Conservation (phyloP, 192 early-diverging fungal genomes). For the Phlyctochytrium arcticum region DNA sequence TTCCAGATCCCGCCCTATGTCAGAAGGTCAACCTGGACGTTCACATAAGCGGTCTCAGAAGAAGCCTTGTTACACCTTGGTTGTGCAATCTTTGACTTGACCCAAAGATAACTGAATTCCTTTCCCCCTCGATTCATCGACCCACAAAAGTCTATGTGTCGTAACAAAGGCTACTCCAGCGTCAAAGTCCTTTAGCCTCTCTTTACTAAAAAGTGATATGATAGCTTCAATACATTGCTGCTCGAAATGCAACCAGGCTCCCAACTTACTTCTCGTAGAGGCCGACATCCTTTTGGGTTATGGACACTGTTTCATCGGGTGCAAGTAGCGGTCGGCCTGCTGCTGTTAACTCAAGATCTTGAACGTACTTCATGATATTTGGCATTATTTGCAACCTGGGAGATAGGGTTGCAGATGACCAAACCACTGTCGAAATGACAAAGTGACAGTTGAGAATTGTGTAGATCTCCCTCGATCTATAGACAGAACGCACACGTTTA, state of each 20-base stretch:
- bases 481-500: no score
- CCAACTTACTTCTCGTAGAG: constrained; percentile 68
- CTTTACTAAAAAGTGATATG: constrained; percentile 38
- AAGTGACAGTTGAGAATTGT: no score
- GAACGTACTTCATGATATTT: constrained; percentile 40
- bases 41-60: background rate
- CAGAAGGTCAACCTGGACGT: no score
- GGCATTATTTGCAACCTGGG: background rate
- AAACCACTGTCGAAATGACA: no score
- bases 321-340: constrained; percentile 46
- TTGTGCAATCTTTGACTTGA: constrained; percentile 3
- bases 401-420: background rate
- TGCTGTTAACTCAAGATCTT: constrained; percentile 7
- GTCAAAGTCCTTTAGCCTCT: constrained; percentile 60
- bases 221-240: no score
- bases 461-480: no score
- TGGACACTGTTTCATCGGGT: constrained; percentile 48
- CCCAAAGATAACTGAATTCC: constrained; percentile 17
- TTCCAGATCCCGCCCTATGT: constrained; percentile 24
- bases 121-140: constrained; percentile 43
- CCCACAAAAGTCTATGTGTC: constrained; percentile 72
- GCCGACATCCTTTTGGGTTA: constrained; percentile 61
- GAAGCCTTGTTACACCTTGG: background rate
- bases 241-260: no score
- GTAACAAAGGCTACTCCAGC: constrained; percentile 75